Evolutionary conservation across 202 grass and related monocot genomes (phyloP).

Genomic region (Schoenoplectus triqueter): DNA sequence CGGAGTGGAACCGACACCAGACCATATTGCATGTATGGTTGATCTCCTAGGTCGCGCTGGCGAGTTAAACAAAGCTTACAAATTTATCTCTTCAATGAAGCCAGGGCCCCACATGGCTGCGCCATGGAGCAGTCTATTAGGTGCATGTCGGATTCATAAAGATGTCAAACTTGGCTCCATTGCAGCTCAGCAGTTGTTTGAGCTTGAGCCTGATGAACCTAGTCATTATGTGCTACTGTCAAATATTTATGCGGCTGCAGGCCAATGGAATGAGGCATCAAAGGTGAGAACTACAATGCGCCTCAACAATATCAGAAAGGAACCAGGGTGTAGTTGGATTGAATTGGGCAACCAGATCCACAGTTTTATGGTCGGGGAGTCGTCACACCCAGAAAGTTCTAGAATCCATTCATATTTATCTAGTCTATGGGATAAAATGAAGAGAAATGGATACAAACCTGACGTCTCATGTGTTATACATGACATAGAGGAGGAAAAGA

Average conservation of each 20-base stretch:
- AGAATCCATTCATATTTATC: slow-evolving; percentile 62
- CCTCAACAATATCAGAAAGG: slow-evolving; percentile 64
- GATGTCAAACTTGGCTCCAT: slow-evolving; percentile 63
- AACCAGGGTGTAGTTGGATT: slow-evolving; percentile 92
- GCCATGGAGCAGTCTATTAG: slow-evolving; percentile 77
- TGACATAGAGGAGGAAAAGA: slow-evolving; percentile 66
- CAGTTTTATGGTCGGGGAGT: slow-evolving; percentile 75
- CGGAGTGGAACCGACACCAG: slow-evolving; percentile 54
- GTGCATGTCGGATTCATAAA: slow-evolving; percentile 73
- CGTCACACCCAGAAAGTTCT: slow-evolving; percentile 64
- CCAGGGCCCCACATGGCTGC: slow-evolving; percentile 52
- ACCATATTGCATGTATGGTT: slow-evolving; percentile 75
- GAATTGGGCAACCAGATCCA: slow-evolving; percentile 64
- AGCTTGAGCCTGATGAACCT: slow-evolving; percentile 80
- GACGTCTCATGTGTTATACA: slow-evolving; percentile 85
- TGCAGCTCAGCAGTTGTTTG: slow-evolving; percentile 60
- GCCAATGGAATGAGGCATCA: slow-evolving; percentile 58
- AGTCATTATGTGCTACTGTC: slow-evolving; percentile 93
- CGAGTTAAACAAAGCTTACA: slow-evolving; percentile 60
- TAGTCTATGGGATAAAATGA: slow-evolving; percentile 77
- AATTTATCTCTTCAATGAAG: slow-evolving; percentile 58
- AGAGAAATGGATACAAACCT: slow-evolving; percentile 61
- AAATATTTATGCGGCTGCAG: slow-evolving; percentile 83
- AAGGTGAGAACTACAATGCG: slow-evolving; percentile 67
- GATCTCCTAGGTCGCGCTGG: slow-evolving; percentile 85